These are phyloP conservation scores for Mycosphaerella arachidis DNA, from an alignment of 2,329 filamentous ascomycete species.

Conservation along the genomic window DNA sequence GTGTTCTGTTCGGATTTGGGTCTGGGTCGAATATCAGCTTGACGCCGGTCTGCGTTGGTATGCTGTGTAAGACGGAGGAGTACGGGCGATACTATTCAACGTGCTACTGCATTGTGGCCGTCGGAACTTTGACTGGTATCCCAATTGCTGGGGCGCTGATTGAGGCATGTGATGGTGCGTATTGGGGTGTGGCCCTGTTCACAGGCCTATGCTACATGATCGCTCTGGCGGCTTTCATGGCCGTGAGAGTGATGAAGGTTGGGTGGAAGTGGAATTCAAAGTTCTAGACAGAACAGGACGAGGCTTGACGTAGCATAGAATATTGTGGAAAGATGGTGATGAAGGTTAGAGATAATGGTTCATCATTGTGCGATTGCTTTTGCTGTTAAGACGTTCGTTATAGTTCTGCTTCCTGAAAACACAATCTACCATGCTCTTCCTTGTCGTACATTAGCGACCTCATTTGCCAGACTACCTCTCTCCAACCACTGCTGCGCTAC, in stretches of 20 bases:
- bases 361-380: too few relatives aligned
- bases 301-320: neutral
- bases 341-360: too few relatives aligned
- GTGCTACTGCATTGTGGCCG: slow-evolving; percentile 28
- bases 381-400: too few relatives aligned
- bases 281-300: slow-evolving; percentile 12
- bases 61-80: slow-evolving; percentile 41
- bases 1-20: slow-evolving; percentile 34
- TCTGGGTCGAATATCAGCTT: slow-evolving; percentile 37
- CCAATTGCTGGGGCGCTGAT: slow-evolving; percentile 31
- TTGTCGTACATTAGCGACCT: too few relatives aligned
- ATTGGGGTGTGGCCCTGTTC: slow-evolving; percentile 28
- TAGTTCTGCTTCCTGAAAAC: too few relatives aligned
- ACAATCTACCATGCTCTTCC: too few relatives aligned
- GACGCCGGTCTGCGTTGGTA: slow-evolving; percentile 43
- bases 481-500: too few relatives aligned
- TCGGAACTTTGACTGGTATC: slow-evolving; percentile 30
- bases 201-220: slow-evolving; percentile 24
- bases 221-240: slow-evolving; percentile 24
- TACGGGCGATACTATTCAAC: slow-evolving; percentile 40
- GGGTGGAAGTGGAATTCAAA: slow-evolving; percentile 34
- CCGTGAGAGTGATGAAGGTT: slow-evolving; percentile 37
- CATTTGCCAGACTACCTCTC: too few relatives aligned
- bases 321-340: too few relatives aligned
- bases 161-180: slow-evolving; percentile 25